Conservation (phyloP, 495 filamentous ascomycete species). For the Schizothecium vesticola region DNA sequence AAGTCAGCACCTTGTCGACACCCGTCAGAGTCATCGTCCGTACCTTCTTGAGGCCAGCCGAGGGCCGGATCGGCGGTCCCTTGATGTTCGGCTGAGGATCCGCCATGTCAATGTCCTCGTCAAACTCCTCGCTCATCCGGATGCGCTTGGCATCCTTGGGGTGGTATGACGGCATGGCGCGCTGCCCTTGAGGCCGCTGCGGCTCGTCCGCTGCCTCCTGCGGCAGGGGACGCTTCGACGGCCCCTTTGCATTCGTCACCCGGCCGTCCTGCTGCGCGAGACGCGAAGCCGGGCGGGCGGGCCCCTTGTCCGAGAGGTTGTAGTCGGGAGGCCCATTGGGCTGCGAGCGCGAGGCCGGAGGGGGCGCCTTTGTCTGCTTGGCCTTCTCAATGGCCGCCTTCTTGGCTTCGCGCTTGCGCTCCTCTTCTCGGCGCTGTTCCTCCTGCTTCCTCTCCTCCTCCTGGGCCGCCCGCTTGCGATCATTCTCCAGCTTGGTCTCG, state of each 20-base stretch:
- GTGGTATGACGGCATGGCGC: slow-evolving; percentile 39
- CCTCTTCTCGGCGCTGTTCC: slow-evolving; percentile 49
- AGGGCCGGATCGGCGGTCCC: slow-evolving; percentile 77
- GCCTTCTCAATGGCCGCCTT: slow-evolving; percentile 69
- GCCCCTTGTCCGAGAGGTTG: slow-evolving; percentile 24
- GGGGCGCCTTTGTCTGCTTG: slow-evolving; percentile 50
- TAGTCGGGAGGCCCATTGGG: slow-evolving; percentile 45
- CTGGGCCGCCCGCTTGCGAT: slow-evolving; percentile 61
- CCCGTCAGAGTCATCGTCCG: slow-evolving; percentile 12
- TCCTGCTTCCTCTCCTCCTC: slow-evolving; percentile 33
- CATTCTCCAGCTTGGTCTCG: slow-evolving; percentile 69
- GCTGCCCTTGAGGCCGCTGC: slow-evolving; percentile 30
- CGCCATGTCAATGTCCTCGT: slow-evolving; percentile 38
- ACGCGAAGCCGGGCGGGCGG: slow-evolving; percentile 38
- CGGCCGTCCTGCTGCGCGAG: slow-evolving; percentile 22
- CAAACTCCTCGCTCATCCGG: slow-evolving; percentile 53
- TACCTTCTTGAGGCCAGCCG: slow-evolving; percentile 70
- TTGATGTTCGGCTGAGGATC: slow-evolving; percentile 52
- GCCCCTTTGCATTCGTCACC: slow-evolving; percentile 38
- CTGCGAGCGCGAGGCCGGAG: slow-evolving; percentile 45
- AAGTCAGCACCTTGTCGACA: slow-evolving; percentile 20
- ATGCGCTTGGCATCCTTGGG: slow-evolving; percentile 54
- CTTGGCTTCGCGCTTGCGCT: slow-evolving; percentile 51
- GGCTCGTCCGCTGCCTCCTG: slow-evolving; percentile 48
- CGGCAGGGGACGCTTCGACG: slow-evolving; percentile 45